A percentile compares a stretch with the other conserved stretches of the same genome.
Conservation (phyloP, 306 rosid species). For the Casuarina glauca region DNA sequence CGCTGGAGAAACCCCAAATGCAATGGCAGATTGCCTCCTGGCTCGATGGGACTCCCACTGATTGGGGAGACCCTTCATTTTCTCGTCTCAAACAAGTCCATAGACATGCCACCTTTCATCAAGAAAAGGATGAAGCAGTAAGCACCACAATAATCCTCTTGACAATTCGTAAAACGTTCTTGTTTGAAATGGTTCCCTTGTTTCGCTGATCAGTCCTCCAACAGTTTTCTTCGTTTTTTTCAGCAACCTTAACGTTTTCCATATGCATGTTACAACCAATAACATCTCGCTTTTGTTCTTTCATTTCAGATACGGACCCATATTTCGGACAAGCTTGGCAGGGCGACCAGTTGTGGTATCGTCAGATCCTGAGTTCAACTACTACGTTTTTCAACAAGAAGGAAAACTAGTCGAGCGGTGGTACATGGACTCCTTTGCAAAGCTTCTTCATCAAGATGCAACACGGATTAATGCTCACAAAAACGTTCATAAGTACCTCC, state of each 20-base stretch:
- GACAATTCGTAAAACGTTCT: too few relatives aligned
- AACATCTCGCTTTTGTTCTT: too few relatives aligned
- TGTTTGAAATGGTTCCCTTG: too few relatives aligned
- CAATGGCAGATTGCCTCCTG: not conserved
- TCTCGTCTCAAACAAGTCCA: not conserved
- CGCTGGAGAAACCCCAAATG: constrained; percentile 1
- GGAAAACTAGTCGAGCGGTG: constrained; percentile 6
- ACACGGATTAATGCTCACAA: not conserved
- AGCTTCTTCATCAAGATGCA: not conserved
- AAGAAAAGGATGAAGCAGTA: constrained; percentile 10
- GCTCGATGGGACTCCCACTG: constrained; percentile 1
- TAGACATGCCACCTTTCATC: not conserved
- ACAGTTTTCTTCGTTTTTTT: too few relatives aligned
- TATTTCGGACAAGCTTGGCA: constrained; percentile 10
- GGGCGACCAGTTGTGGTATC: constrained; percentile 1
- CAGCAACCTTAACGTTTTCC: too few relatives aligned
- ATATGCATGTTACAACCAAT: too few relatives aligned
- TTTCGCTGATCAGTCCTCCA: too few relatives aligned
- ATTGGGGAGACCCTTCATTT: constrained; percentile 1
- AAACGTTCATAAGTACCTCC: constrained; percentile 1
- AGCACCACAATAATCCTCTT: not conserved
- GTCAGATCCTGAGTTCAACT: constrained; percentile 5
- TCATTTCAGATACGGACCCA: not conserved
- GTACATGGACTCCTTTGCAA: constrained; percentile 7
- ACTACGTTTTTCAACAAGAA: constrained; percentile 2